Evolutionary conservation across 1,284 basidiomycete genomes (phyloP).

Genomic region (Pholiota adiposa): DNA sequence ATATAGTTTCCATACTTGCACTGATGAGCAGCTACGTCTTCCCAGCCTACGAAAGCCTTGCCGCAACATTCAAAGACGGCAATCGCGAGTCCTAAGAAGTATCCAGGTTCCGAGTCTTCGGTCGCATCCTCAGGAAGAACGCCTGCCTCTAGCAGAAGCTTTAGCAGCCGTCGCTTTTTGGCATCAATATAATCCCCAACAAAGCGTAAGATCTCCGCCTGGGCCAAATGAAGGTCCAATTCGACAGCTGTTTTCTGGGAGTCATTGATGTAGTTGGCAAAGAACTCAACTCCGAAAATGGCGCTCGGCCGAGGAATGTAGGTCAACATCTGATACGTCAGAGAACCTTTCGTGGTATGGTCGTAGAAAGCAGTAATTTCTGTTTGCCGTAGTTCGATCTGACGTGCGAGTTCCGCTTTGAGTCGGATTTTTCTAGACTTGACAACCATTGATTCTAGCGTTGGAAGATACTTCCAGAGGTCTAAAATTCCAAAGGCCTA

Average conservation of each 20-base stretch:
- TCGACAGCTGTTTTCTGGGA: background rate
- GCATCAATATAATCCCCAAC: background rate
- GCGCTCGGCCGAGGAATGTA: background rate
- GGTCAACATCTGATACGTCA: background rate
- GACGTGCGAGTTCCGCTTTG: background rate
- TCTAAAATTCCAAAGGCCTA: too few relatives aligned
- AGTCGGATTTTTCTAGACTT: background rate
- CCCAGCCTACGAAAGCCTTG: background rate
- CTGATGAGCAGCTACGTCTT: background rate
- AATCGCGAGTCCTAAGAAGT: background rate
- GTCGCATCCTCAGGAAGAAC: background rate
- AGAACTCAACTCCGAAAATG: background rate
- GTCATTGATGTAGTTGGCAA: background rate
- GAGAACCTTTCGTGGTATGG: background rate
- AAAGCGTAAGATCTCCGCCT: background rate
- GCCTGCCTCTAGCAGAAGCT: background rate
- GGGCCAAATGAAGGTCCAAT: background rate
- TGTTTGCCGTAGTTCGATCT: background rate
- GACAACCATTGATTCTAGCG: background rate
- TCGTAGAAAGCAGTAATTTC: background rate
- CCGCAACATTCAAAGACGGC: slow-evolving; percentile 3
- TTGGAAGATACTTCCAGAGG: background rate
- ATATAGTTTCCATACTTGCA: background rate
- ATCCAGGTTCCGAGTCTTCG: background rate
- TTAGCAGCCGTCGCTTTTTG: background rate